Percentiles rank a stretch among this genome's conserved stretches.
phyloP scores from a whole-genome alignment of 768 basidiomycete species.

The Termitomyces sp. region DNA sequence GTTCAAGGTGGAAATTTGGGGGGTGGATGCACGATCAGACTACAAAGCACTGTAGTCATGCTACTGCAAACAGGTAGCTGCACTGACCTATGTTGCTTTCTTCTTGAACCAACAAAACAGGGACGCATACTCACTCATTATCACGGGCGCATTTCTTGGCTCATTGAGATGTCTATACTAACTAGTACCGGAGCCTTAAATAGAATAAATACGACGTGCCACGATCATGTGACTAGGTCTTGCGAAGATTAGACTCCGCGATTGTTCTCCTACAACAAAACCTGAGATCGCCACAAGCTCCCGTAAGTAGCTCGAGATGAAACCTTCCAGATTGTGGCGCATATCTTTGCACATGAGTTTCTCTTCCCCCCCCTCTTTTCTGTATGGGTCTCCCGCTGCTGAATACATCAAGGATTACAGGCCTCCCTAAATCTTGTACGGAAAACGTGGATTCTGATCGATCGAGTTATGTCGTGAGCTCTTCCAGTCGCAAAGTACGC shows the following conservation, averaged over 20 bases:
- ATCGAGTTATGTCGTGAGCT: not conserved
- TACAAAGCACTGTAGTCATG: too few relatives aligned
- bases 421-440: not conserved
- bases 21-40: too few relatives aligned
- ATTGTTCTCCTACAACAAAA: not conserved
- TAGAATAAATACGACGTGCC: not conserved
- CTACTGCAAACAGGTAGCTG: too few relatives aligned
- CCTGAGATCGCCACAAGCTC: too few relatives aligned
- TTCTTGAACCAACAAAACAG: too few relatives aligned
- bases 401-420: not conserved
- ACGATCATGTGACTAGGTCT: constrained; percentile 5
- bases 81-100: too few relatives aligned
- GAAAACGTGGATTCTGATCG: not conserved
- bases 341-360: not conserved
- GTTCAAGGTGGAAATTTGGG: too few relatives aligned
- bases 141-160: too few relatives aligned
- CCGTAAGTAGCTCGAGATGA: not conserved
- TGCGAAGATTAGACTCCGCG: not conserved
- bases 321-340: not conserved
- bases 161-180: too few relatives aligned
- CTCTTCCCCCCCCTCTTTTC: too few relatives aligned
- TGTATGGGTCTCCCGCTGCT: not conserved
- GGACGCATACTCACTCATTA: too few relatives aligned
- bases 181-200: too few relatives aligned
- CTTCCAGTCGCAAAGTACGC: not conserved